Conservation (phyloP, 352 stramenopile genomes). For the Discostella stelligera region DNA sequence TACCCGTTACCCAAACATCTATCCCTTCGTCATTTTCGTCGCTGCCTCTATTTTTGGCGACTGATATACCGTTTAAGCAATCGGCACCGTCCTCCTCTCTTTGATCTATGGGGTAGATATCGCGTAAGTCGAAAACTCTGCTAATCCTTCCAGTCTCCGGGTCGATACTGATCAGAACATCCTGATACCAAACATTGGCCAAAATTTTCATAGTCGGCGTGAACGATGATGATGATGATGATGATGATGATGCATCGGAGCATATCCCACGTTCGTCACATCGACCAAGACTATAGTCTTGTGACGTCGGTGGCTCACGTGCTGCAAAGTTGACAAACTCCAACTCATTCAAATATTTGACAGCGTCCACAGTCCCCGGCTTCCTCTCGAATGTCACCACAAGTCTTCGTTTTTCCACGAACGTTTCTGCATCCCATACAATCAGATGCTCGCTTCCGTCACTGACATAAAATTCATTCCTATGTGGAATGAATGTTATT, state of each 20-base stretch:
- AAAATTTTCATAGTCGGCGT: constrained; percentile 60
- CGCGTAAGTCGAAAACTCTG: constrained; percentile 40
- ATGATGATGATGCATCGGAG: neutral
- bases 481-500: constrained; percentile 49
- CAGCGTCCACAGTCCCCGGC: neutral
- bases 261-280: constrained; percentile 1
- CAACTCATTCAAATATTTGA: constrained; percentile 52
- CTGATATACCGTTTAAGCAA: constrained; percentile 53
- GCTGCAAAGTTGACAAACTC: constrained; percentile 44
- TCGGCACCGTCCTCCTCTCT: constrained; percentile 35
- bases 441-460: constrained; percentile 44
- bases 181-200: constrained; percentile 56
- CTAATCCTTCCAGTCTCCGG: constrained; percentile 34
- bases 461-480: constrained; percentile 46
- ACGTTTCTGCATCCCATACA: constrained; percentile 45
- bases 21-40: constrained; percentile 10
- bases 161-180: constrained; percentile 51
- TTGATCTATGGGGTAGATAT: constrained; percentile 44
- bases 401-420: constrained; percentile 35
- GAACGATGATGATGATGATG: constrained; percentile 1
- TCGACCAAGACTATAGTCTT: neutral
- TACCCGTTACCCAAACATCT: constrained; percentile 52
- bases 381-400: constrained; percentile 27
- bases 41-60: constrained; percentile 15
- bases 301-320: neutral